Conservation (phyloP, 164 flowering plant species). For the Sedum album region DNA sequence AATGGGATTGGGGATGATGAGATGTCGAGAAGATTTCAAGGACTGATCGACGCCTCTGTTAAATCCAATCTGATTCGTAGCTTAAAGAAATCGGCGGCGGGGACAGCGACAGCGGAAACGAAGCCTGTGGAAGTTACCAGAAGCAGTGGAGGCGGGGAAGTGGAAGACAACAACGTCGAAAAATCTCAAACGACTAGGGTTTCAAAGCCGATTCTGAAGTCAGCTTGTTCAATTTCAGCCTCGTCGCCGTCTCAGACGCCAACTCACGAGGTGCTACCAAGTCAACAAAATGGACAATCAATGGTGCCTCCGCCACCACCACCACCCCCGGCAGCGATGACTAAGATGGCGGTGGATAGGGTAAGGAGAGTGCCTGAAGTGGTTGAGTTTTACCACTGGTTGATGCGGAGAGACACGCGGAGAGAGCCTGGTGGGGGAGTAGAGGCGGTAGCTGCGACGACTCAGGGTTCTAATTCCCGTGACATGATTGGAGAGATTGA, state of each 20-base stretch:
- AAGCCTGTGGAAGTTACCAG: conserved; percentile 9
- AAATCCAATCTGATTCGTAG: conserved; percentile 33
- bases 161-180: background rate
- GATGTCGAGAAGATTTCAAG: conserved; percentile 49
- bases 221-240: conserved; percentile 25
- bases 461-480: conserved; percentile 49
- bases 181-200: conserved; percentile 50
- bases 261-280: background rate
- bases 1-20: conserved; percentile 16
- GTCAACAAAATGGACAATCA: conserved; percentile 15
- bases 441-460: conserved; percentile 18
- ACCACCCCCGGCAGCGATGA: conserved; percentile 38
- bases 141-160: conserved; percentile 13
- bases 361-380: conserved; percentile 92
- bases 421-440: conserved; percentile 42
- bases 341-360: conserved; percentile 27
- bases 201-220: conserved; percentile 69
- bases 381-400: conserved; percentile 85
- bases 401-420: conserved; percentile 78
- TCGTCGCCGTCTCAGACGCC: conserved; percentile 3
- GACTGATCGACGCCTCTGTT: conserved; percentile 30
- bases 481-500: conserved; percentile 98
- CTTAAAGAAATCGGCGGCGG: conserved; percentile 24
- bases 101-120: conserved; percentile 9
- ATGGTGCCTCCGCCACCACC: conserved; percentile 27